Evolutionary conservation across 805 yeast genomes (phyloP), one percentile per base, ranked within the genome.

Genomic region (Pichia nakasei): DNA sequence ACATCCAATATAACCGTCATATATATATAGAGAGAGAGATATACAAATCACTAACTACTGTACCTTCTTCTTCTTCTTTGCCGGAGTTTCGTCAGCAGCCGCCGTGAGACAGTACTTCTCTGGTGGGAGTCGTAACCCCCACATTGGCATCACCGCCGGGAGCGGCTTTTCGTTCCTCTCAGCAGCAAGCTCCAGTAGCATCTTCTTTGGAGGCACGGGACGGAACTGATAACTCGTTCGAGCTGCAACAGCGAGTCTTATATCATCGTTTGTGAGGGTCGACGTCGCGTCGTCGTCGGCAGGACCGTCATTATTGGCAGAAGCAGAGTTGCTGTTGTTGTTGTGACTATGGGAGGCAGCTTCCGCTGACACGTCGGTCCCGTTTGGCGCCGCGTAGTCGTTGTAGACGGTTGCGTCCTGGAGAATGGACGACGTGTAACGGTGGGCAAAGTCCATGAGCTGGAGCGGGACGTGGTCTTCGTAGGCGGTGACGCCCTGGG

Each of bases 391-490:
- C 3, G 85, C 79, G 56, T 93, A 95, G 59, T 93, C 98, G 48
- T 80, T 82, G 63, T 89, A 93, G 2, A 84, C 70, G 42, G 85
- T 74, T 0, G 98, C 97, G 61, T 94, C 98, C 55, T 84, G 85
- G 46, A 94, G 65, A 3, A 93, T 83, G 5, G 88, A 82, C 21
- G 82, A 72, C 5, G 98, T 87, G 69, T 93, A 93, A 49, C 82
- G 64, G 64, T 85, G 82, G 13, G 98, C 97, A 68, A 93, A 93
- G 61, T 93, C 98, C 95, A 94, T 87, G 46, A 93, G 70, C 61
- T 93, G 97, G 21, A 94, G 63, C 0, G 97, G 96, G 3, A 93
- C 97, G 46, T 88, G 95, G 58, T 93, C 97, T 60, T 93, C 96
- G 64, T 91, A 93, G 47, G 83, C 78, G 45, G 83, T 85, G 22